Evolutionary conservation across 768 basidiomycete genomes (phyloP), one percentile per base, ranked within the genome.

Genomic region (Ephemerocybe angulata): DNA sequence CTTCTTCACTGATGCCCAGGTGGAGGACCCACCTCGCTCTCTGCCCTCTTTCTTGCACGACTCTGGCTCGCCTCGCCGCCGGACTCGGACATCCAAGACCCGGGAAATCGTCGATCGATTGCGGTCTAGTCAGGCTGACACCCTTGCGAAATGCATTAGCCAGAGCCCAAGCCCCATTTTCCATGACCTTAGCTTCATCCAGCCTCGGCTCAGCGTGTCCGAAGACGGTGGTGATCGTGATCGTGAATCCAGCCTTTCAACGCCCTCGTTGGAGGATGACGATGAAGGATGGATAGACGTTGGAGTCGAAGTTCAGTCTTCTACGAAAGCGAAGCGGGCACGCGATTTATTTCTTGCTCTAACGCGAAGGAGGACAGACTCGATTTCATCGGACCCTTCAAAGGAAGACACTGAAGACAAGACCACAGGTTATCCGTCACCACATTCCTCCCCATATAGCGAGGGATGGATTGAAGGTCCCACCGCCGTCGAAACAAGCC

Each of bases 21-120:
- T 55, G 17, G 54, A 49, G 35, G 40, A 50, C 27, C 15, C 53
- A 43, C 13, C 12, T 29, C 44, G 46, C 27, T 19, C 48, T 41
- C 69, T 84, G 24, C 80, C 81, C 0, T 70, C 79, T 6, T 82
- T 82, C 67, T 67, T 83, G 22, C 74, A 78, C 47, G 76, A 77
- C 38, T 60, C 67, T 53, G 60, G 66, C 50, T n/a, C n/a, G n/a
- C 65, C 65, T 35, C 71, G 71, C 21, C 72, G 68, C 25, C 75
- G 73, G 37, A 67, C 71, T 12, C 72, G 80, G 21, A 63, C 73
- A 33, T 85, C 83, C 21, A 78, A 77, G 60, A 85, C 84, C 19
- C 75, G 84, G 7, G 78, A 81, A 61, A 79, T 85, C 38, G 80
- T 85, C 28, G 83, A 85, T 59, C 73, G 76, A 29, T 64, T 85